phyloP scores from a whole-genome alignment of 495 filamentous ascomycete genomes.

The Podospora pseudoanserina region DNA sequence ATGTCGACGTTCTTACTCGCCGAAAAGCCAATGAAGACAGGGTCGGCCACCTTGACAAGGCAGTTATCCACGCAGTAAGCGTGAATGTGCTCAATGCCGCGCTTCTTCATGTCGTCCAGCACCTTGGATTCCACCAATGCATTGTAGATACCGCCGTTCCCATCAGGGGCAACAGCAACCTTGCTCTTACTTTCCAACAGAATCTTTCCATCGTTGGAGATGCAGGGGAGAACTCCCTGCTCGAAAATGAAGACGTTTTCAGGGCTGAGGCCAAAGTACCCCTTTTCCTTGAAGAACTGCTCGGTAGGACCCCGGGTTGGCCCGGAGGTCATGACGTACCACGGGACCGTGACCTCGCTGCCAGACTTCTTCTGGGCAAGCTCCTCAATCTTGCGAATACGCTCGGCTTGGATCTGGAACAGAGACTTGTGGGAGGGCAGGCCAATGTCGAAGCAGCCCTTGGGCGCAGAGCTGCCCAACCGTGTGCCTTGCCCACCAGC shows the following conservation, averaged over 20 bases:
- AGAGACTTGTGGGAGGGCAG: conserved; percentile 88
- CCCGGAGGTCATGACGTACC: conserved; percentile 99
- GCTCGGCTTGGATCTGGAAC: conserved; percentile 95
- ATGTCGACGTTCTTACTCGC: conserved; percentile 89
- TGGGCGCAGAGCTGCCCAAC: conserved; percentile 89
- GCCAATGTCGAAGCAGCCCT: conserved; percentile 95
- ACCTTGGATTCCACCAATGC: conserved; percentile 79
- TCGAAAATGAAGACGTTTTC: conserved; percentile 92
- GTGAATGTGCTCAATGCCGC: conserved; percentile 93
- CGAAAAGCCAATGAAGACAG: conserved; percentile 90
- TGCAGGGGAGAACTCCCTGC: conserved; percentile 93
- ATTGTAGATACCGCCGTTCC: conserved; percentile 96
- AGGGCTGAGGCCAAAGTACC: conserved; percentile 82
- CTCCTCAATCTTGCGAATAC: conserved; percentile 81
- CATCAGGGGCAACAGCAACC: conserved; percentile 96
- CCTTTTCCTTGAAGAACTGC: conserved; percentile 84
- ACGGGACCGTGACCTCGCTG: conserved; percentile 72
- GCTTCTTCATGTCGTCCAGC: conserved; percentile 80
- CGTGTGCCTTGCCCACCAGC: conserved; percentile 96
- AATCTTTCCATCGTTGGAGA: conserved; percentile 97
- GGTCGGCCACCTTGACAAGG: conserved; percentile 95
- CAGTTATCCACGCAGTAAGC: conserved; percentile 99
- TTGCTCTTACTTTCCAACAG: conserved; percentile 85
- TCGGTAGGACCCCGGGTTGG: conserved; percentile 91
- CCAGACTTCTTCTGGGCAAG: conserved; percentile 69